Conservation (phyloP, 2,329 filamentous ascomycete genomes). For the Ceratocystis harringtonii region DNA sequence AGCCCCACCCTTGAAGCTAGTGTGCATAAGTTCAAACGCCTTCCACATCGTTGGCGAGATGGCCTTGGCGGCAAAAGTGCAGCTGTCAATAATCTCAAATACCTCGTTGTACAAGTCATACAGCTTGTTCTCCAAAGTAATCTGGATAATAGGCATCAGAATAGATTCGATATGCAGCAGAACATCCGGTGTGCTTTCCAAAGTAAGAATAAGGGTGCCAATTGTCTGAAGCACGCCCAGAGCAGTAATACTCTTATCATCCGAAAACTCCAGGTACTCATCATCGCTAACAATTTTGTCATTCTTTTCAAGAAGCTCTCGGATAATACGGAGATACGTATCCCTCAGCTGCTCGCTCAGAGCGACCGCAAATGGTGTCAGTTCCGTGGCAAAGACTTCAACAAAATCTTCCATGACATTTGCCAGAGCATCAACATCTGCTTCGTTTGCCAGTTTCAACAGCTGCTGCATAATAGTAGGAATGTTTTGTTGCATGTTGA, state of each 20-base stretch:
- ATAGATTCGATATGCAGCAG: conserved; percentile 88
- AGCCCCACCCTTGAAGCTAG: conserved; percentile 91
- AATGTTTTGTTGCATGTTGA: conserved; percentile 94
- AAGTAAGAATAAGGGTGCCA: conserved; percentile 85
- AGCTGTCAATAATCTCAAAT: conserved; percentile 98
- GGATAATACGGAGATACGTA: conserved; percentile 86
- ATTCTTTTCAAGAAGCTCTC: conserved; percentile 80
- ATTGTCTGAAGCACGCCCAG: conserved; percentile 95
- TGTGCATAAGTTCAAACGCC: conserved; percentile 90
- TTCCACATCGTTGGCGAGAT: conserved; percentile 98
- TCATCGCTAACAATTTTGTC: conserved; percentile 60
- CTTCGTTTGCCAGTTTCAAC: conserved; percentile 91
- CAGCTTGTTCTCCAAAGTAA: conserved; percentile 94
- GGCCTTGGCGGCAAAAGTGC: conserved; percentile 90
- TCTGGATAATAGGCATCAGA: conserved; percentile 89
- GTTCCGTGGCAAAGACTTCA: conserved; percentile 90
- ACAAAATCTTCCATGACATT: conserved; percentile 99
- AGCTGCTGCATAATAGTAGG: conserved; percentile 99
- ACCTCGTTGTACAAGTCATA: conserved; percentile 97
- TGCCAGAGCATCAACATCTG: conserved; percentile 88
- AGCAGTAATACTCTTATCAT: conserved; percentile 97
- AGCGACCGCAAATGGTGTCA: conserved; percentile 92
- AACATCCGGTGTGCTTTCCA: conserved; percentile 94
- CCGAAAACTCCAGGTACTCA: conserved; percentile 79
- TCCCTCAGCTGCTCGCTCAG: conserved; percentile 90